Percentiles rank a stretch among this genome's conserved stretches.
phyloP scores from a whole-genome alignment of 2,329 filamentous ascomycete species.

The Pseudogymnoascus sp. region DNA sequence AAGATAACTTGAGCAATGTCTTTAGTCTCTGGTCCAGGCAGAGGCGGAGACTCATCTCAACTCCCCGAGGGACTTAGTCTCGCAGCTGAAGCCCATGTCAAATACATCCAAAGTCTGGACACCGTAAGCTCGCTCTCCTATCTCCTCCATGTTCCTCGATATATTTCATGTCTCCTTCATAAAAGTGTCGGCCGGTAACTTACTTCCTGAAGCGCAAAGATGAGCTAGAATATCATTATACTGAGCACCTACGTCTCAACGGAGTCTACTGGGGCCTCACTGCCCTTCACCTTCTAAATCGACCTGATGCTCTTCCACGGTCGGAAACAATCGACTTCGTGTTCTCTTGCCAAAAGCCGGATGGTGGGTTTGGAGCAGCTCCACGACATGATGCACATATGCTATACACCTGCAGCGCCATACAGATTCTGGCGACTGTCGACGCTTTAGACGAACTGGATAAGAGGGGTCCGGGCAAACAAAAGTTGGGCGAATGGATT shows the following conservation, averaged over 20 bases:
- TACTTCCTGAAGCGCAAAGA: constrained; percentile 64
- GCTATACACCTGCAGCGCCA: constrained; percentile 89
- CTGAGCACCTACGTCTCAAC: constrained; percentile 90
- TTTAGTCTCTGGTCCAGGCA: constrained; percentile 30
- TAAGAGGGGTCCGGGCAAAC: constrained; percentile 47
- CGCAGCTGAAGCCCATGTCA: constrained; percentile 58
- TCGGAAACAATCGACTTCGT: constrained; percentile 83
- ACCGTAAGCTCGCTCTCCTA: constrained; percentile 50
- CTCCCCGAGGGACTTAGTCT: constrained; percentile 31
- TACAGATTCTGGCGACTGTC: constrained; percentile 84
- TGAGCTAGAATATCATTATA: constrained; percentile 96
- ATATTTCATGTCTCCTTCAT: neutral
- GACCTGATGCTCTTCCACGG: constrained; percentile 73
- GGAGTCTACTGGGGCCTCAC: constrained; percentile 96
- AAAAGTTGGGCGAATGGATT: constrained; percentile 74
- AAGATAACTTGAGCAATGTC: constrained; percentile 24
- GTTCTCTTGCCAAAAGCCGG: constrained; percentile 85
- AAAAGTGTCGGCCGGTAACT: constrained; percentile 24
- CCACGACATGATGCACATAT: constrained; percentile 94
- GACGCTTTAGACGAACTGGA: constrained; percentile 84
- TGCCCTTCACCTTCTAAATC: constrained; percentile 76
- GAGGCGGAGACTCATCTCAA: constrained; percentile 20
- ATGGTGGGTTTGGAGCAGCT: constrained; percentile 87
- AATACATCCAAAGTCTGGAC: constrained; percentile 89
- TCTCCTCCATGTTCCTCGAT: constrained; percentile 21